Percentiles rank a stretch among this genome's conserved stretches.
Evolutionary conservation across 2,329 filamentous ascomycete genomes (phyloP).

Genomic region (Ceratocystis destructans): DNA sequence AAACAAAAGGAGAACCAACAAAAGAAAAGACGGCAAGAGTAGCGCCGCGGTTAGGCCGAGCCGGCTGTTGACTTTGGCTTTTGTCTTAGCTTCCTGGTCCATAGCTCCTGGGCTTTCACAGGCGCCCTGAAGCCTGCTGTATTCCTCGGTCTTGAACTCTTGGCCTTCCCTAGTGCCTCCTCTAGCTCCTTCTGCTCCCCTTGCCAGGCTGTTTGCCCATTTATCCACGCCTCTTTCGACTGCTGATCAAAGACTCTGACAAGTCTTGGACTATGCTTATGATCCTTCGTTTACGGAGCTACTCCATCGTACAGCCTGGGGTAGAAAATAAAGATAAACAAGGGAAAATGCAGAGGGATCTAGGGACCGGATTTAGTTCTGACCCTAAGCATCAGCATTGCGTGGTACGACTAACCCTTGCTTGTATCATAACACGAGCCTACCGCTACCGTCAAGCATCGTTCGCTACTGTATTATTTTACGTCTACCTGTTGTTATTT

Average conservation of each 20-base stretch:
- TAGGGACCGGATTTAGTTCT: rapidly evolving
- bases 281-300: background rate
- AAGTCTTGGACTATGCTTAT: background rate
- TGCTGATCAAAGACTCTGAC: background rate
- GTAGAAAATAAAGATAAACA: background rate
- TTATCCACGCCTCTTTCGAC: background rate
- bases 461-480: too few relatives aligned
- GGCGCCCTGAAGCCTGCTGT: background rate
- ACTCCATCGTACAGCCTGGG: background rate
- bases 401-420: too few relatives aligned
- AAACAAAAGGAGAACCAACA: background rate
- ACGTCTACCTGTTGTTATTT: too few relatives aligned
- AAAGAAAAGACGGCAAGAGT: background rate
- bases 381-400: too few relatives aligned
- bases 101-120: background rate
- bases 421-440: too few relatives aligned
- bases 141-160: background rate
- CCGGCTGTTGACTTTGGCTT: background rate
- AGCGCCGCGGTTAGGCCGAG: slow-evolving; percentile 6
- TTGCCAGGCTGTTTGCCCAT: background rate
- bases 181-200: background rate
- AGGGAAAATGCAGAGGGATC: too few relatives aligned
- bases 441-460: too few relatives aligned
- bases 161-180: background rate
- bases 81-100: background rate